phyloP scores from a whole-genome alignment of 495 filamentous ascomycete genomes.

The Pseudoneurospora amorphoporcata region DNA sequence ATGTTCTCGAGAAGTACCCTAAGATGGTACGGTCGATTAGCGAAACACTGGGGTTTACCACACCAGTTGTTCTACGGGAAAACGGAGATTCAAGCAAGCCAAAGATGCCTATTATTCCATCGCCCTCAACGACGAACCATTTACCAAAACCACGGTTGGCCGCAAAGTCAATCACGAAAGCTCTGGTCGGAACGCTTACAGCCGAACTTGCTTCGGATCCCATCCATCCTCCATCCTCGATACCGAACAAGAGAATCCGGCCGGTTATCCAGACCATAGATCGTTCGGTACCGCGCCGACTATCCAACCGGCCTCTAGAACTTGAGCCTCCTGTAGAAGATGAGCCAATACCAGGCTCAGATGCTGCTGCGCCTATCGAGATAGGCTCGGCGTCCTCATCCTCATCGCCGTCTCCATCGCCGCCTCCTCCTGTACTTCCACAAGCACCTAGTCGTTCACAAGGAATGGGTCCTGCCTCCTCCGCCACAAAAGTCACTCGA shows the following conservation, averaged over 20 bases:
- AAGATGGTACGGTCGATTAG: constrained; percentile 6
- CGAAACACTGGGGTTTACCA: background rate
- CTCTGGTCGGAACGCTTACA: background rate
- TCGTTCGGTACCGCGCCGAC: background rate
- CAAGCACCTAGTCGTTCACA: background rate
- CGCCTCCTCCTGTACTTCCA: background rate
- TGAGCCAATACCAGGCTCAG: background rate
- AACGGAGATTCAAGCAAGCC: background rate
- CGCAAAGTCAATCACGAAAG: background rate
- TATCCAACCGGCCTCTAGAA: background rate
- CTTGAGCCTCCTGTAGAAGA: background rate
- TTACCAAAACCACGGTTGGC: background rate
- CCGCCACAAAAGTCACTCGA: background rate
- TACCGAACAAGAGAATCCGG: background rate
- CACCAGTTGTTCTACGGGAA: background rate
- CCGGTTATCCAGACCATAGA: background rate
- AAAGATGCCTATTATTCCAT: background rate
- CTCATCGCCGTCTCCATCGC: background rate
- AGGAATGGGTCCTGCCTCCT: background rate
- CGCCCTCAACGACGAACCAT: background rate
- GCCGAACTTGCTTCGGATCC: background rate
- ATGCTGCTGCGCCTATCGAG: background rate
- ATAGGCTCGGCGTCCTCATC: background rate
- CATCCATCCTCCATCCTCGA: background rate
- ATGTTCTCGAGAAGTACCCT: constrained; percentile 10